Evolutionary conservation across 345 rosid genomes (phyloP), one percentile per base, ranked within the genome.

Genomic region (Eucalyptus cloeziana): DNA sequence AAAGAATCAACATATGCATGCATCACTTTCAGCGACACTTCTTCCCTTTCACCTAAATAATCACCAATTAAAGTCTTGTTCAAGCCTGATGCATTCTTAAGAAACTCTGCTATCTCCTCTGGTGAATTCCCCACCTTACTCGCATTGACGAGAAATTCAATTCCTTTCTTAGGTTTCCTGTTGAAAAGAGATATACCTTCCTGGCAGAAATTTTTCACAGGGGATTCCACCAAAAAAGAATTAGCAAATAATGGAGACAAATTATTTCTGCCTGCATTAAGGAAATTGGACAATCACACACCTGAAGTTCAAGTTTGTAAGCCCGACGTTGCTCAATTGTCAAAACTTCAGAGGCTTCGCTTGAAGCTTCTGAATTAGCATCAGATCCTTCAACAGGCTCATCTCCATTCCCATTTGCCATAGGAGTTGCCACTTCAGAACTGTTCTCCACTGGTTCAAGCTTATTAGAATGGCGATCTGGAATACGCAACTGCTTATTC

Each of bases 241-340:
- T 88, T 54, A 19, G 62, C 88, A 88, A 88, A 80, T 80, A 51
- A 44, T 86, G 45, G 79, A 87, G 87, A 88, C 58, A 62, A 56
- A 79, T 88, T 56, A 40, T 87, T 30, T 86, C 40, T 62, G 80
- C 50, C 81, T 64, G 47, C 44, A 5, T 37, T 37, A 31, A 90
- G 80, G 88, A 22, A 87, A 80, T 19, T 71, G 64, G 67, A 43
- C 44, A 58, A 86, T 79, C 56, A 47, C 89, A 45, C 90, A 96
- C 99, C 96, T 97, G 99, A 93, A 97, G 99, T 92, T 98, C 99
- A 91, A 98, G 98, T 94, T 98, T 98, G 95, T 98, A 98, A 88
- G 99, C 99, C 83, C 99, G 96, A 49, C 99, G 99, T 91, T 98
- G 99, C 95, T 98, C 99, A 80, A 98, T 97, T 85, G 95, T 93